Evolutionary conservation across 2,329 filamentous ascomycete genomes (phyloP).

Genomic region (Immersiporthe knoxdaviesiana): DNA sequence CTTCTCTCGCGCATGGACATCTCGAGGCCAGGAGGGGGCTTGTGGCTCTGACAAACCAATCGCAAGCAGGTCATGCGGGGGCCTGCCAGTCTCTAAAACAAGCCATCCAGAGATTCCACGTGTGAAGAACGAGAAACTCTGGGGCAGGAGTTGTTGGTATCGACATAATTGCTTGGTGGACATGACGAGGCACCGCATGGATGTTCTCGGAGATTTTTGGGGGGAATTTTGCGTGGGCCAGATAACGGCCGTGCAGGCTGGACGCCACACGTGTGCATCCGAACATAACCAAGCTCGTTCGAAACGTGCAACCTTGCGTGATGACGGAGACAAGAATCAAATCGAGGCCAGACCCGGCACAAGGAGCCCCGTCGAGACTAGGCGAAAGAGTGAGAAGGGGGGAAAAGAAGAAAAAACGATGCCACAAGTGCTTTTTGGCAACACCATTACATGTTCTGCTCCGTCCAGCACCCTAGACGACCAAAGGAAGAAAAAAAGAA

Average conservation of each 20-base stretch:
- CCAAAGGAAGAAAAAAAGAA: too few species aligned
- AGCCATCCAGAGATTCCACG: neutral
- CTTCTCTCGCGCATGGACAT: slow-evolving; percentile 16
- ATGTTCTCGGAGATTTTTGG: neutral
- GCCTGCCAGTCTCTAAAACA: neutral
- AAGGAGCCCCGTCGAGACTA: slow-evolving; percentile 8
- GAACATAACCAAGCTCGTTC: neutral
- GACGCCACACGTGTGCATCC: slow-evolving; percentile 6
- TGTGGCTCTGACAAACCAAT: slow-evolving; percentile 24
- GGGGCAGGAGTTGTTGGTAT: neutral
- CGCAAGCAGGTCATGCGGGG: slow-evolving; percentile 18
- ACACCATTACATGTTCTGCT: neutral
- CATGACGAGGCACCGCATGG: neutral
- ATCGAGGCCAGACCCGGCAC: slow-evolving; percentile 20
- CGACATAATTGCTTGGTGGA: neutral
- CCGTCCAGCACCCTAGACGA: neutral
- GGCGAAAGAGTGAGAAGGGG: too few species aligned
- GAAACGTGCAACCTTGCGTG: neutral
- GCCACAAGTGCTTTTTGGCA: neutral
- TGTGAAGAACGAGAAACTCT: neutral
- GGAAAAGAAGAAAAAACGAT: too few species aligned
- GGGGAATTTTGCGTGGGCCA: neutral
- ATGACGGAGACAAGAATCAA: neutral
- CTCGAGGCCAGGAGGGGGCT: slow-evolving; percentile 17
- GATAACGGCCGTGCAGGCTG: neutral